Evolutionary conservation across 495 filamentous ascomycete genomes (phyloP).

Genomic region (Platismatia glauca): DNA sequence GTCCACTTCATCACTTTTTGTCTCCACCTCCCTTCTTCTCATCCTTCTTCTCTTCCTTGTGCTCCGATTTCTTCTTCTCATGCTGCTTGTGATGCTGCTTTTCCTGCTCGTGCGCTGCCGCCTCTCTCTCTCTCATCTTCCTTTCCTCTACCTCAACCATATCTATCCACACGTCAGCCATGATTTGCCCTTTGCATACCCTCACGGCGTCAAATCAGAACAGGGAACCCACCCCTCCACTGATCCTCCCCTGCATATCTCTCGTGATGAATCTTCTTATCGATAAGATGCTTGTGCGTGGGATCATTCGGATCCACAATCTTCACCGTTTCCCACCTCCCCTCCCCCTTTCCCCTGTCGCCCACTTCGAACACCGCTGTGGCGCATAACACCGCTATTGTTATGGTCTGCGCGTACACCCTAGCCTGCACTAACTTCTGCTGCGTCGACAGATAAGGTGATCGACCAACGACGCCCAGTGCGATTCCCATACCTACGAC

Average conservation of each 20-base stretch:
- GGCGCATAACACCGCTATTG: conserved; percentile 77
- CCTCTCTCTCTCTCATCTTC: conserved; percentile 42
- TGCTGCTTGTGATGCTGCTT: conserved; percentile 15
- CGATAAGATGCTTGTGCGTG: conserved; percentile 63
- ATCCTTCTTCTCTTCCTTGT: conserved; percentile 25
- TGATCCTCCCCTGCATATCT: conserved; percentile 73
- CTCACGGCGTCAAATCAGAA: background rate
- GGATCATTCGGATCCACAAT: conserved; percentile 36
- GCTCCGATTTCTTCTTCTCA: conserved; percentile 16
- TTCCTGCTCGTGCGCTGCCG: conserved; percentile 24
- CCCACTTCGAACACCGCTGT: conserved; percentile 83
- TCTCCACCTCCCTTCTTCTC: conserved; percentile 11
- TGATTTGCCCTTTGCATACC: background rate
- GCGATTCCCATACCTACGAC: conserved; percentile 70
- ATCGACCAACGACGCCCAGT: conserved; percentile 67
- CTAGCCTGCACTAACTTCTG: conserved; percentile 98
- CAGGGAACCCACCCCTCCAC: conserved; percentile 46
- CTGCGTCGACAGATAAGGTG: conserved; percentile 59
- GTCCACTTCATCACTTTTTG: conserved; percentile 23
- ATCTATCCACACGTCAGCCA: conserved; percentile 24
- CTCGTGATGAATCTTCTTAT: conserved; percentile 74
- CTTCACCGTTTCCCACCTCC: conserved; percentile 33
- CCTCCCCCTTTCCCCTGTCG: conserved; percentile 67
- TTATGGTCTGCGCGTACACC: conserved; percentile 95
- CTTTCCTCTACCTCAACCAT: conserved; percentile 62